Evolutionary conservation across 805 yeast species (phyloP), one percentile per base, ranked within the genome.

Genomic region (Geotrichum ghanense): DNA sequence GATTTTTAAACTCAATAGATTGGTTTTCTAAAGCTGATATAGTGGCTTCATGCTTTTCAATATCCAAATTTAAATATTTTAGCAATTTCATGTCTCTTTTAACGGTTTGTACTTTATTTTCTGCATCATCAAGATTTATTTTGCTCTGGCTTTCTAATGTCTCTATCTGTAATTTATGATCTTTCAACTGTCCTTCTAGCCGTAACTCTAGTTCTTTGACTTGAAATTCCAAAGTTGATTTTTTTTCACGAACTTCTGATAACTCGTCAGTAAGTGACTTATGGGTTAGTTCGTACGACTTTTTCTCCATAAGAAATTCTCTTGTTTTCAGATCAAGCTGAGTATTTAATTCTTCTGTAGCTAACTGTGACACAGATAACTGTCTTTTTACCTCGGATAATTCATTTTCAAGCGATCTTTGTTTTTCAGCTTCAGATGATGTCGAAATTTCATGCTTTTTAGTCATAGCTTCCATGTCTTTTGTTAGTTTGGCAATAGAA

Each of bases 191-290:
- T 31, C 17, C 37, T 6, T 31, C 37, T 10, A 43, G 24, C 22
- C 20, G 41, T 12, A 20, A 20, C 44, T 44, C 47, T 25, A 39
- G 35, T 20, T 44, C 47, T 22, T 21, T 22, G 3, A 24, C 47
- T 44, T 37, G 47, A 7, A 19, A 20, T 20, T 44, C 44, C 7
- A 20, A 16, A 3, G 47, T 37, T 6, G 37, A 31, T 10, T 19
- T 16, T 12, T 31, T 5, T 31, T 31, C 37, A 6, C 16, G 19
- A 12, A 31, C 5, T 10, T 31, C 37, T 6, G 19, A 6, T 6
- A 31, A 19, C 14, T 31, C 5, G 5, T 31, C 37, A 10, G 10
- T 31, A 4, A 31, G 16, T 10, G 37, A 31, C 17, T 31, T 31
- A 12, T n/a, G 7, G 12, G 12, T 7, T 31, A 31, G 16, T 10